Evolutionary conservation across 306 rosid species (phyloP).

Genomic region (Fragaria nilgerrensis): DNA sequence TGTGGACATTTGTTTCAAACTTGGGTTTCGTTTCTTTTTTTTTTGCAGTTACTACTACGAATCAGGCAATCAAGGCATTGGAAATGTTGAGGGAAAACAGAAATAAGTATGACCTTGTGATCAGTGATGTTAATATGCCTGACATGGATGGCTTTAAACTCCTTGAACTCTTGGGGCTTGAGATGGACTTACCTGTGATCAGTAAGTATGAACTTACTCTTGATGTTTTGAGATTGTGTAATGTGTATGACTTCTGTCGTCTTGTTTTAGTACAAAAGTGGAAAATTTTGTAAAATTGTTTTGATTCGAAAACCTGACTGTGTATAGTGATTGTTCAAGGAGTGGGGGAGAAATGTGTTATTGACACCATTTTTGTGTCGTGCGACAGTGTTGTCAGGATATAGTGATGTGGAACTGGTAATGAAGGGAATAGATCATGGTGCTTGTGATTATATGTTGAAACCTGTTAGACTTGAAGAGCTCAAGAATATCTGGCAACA

Average conservation of each 20-base stretch:
- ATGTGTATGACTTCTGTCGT: not conserved
- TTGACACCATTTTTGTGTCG: conserved; percentile 15
- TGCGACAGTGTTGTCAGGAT: conserved; percentile 70
- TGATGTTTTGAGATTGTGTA: not conserved
- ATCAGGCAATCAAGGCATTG: conserved; percentile 61
- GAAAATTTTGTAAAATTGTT: not conserved
- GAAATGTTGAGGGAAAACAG: conserved; percentile 65
- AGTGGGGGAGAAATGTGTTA: conserved; percentile 1
- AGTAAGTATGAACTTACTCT: conserved; percentile 49
- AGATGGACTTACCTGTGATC: conserved; percentile 87
- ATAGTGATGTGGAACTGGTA: conserved; percentile 64
- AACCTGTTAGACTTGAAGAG: conserved; percentile 77
- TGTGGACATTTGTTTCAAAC: not conserved
- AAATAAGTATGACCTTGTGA: conserved; percentile 67
- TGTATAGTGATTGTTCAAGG: conserved; percentile 3
- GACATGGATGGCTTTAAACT: conserved; percentile 93
- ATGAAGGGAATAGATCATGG: conserved; percentile 87
- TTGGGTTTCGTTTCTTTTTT: conserved; percentile 16
- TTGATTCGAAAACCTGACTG: not conserved
- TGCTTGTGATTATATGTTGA: conserved; percentile 79
- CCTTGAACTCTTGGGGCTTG: conserved; percentile 75
- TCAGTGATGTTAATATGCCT: conserved; percentile 86
- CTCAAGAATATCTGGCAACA: conserved; percentile 89
- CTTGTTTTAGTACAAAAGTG: conserved; percentile 10
- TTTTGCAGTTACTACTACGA: conserved; percentile 69